Percentiles rank a stretch among this genome's conserved stretches.
Conservation (phyloP, 148 eudicot species). For the Selenicereus undatus region DNA sequence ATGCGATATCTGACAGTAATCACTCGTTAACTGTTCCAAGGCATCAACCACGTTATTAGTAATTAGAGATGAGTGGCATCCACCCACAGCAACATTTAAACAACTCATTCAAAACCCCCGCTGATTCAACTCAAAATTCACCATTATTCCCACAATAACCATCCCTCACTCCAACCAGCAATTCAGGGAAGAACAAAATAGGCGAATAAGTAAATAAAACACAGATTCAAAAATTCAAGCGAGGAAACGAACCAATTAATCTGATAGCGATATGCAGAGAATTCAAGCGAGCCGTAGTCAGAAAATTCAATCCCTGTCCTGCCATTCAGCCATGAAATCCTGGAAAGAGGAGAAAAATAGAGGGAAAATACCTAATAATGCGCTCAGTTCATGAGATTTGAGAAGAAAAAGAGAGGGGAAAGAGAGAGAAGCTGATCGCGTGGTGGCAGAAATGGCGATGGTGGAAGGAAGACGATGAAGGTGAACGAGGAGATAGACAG, state of each 20-base stretch:
- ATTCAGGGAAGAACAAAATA: not conserved
- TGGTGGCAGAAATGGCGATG: conserved; percentile 3
- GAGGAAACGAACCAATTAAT: not conserved
- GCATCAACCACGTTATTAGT: conserved; percentile 25
- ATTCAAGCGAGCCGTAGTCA: not conserved
- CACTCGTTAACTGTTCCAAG: conserved; percentile 25
- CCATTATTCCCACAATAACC: not conserved
- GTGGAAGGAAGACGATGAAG: not conserved
- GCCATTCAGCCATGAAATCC: not conserved
- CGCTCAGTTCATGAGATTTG: not conserved
- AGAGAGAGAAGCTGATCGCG: not conserved
- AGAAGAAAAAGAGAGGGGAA: not conserved
- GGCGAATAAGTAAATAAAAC: not conserved
- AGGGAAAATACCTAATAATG: not conserved
- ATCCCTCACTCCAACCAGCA: not conserved
- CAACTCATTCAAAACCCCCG: not conserved
- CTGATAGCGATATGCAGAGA: not conserved
- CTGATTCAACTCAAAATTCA: not conserved
- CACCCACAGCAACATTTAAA: conserved; percentile 5
- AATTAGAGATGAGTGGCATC: conserved; percentile 30
- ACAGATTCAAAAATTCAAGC: not conserved
- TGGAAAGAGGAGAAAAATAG: not conserved
- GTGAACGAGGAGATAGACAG: not conserved
- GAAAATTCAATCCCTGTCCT: not conserved
- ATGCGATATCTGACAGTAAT: conserved; percentile 12